These are phyloP conservation scores for Heliamphora exappendiculata DNA, from an alignment of 148 eudicot species.

Conservation along the genomic window DNA sequence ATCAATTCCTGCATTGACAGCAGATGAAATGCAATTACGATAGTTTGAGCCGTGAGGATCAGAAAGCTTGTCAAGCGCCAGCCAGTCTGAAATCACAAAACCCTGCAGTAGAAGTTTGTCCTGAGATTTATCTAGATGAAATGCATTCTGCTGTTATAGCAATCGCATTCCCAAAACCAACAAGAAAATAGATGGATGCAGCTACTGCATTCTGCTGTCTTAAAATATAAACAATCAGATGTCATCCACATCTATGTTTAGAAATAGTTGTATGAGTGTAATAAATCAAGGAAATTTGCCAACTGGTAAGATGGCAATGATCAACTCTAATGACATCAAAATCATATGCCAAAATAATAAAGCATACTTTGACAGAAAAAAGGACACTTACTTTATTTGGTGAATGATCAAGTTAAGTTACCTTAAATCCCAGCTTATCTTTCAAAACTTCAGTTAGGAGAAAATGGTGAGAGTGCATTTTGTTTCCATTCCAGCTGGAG, in stretches of 20 bases:
- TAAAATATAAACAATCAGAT: not conserved
- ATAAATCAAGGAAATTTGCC: not conserved
- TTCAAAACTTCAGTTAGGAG: conserved; percentile 76
- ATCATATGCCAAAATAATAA: not conserved
- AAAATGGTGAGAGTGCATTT: conserved; percentile 51
- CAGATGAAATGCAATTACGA: conserved; percentile 39
- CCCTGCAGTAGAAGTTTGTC: conserved; percentile 47
- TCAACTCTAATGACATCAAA: not conserved
- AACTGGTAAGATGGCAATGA: not conserved
- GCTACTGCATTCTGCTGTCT: not conserved
- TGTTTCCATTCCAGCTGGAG: conserved; percentile 76
- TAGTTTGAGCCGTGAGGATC: conserved; percentile 62
- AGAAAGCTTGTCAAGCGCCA: conserved; percentile 70
- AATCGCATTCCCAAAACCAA: not conserved
- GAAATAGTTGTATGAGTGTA: not conserved
- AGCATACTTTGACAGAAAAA: conserved; percentile 5
- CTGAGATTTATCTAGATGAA: not conserved
- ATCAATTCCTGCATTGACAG: conserved; percentile 84
- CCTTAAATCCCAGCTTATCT: conserved; percentile 78
- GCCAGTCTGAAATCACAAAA: conserved; percentile 84
- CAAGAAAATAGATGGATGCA: not conserved
- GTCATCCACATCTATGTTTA: not conserved
- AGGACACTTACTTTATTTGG: not conserved
- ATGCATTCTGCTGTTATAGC: not conserved
- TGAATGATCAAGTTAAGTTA: conserved; percentile 16